Evolutionary conservation across 2,329 filamentous ascomycete species (phyloP), one percentile per base, ranked within the genome.

Genomic region (Pseudogymnoascus sp.): DNA sequence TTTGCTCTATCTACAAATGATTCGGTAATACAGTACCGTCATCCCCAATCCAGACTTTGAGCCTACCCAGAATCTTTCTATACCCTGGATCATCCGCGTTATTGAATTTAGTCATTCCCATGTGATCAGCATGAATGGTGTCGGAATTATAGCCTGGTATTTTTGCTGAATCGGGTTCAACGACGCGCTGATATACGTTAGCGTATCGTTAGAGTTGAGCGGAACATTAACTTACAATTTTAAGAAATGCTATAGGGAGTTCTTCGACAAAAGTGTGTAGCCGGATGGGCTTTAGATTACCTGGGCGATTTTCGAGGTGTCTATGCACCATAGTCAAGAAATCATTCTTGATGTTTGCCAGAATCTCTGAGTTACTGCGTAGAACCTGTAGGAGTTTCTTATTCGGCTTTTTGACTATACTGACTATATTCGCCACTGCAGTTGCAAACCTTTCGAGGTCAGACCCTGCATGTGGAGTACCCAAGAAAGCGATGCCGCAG

Each of bases 381-480:
- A 75, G 62, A 10, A 74, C 62, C 4, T 63, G 36, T 1, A 78
- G 46, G 1, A 77, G 64, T 16, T 66, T 66, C 31, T 59, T 71
- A 64, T 76, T 77, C 25, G 67, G 71, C 2, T 69, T 70, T 61
- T 71, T 76, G 11, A 74, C 16, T 1, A 75, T 3, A 1, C 73
- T 73, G 1, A 77, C 62, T 18, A 65, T 66, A 1, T 63, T 64
- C n/a, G 65, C 72, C 0, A 71, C 69, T 12, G 73, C 69, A 11
- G 63, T 68, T 0, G 71, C 71, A 74, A 73, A 77, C 18, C 71
- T 59, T 0, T 74, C 73, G 63, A 74, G 66, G 71, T 69, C 73
- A 0, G 73, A 68, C 4, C 74, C 75, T 14, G 59, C 68, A 63
- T 78, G 74, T 25, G 76, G 76, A 1, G 75, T 77, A 2, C 76